Evolutionary conservation across 1,284 basidiomycete genomes (phyloP).

Genomic region (Sporisorium graminicola): DNA sequence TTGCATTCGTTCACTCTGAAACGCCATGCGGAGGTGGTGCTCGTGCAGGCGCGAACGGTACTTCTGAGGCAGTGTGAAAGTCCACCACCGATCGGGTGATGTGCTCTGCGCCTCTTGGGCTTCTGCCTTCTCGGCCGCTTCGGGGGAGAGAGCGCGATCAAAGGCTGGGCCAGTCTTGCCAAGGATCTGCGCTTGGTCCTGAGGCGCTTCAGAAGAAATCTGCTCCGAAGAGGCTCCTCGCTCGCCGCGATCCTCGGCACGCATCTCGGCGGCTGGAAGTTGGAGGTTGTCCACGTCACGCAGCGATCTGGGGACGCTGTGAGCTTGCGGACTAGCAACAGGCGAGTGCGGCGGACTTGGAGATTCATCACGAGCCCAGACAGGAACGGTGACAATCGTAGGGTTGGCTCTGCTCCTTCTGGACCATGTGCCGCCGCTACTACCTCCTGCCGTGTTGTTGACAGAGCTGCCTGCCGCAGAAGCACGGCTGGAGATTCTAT

Average conservation of each 20-base stretch:
- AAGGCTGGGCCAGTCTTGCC: conserved; percentile 20
- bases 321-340: conserved; percentile 31
- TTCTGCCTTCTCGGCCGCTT: conserved; percentile 32
- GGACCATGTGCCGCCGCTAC: conserved; percentile 12
- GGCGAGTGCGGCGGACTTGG: conserved; percentile 45
- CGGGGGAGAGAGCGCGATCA: conserved; percentile 23
- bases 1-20: conserved; percentile 36
- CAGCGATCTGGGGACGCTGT: conserved; percentile 23
- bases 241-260: conserved; percentile 16
- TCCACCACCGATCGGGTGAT: conserved; percentile 57
- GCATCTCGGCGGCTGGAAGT: conserved; percentile 28
- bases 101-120: conserved; percentile 33
- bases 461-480: conserved; percentile 34
- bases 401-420: conserved; percentile 41
- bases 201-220: conserved; percentile 11
- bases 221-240: conserved; percentile 18
- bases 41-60: conserved; percentile 55
- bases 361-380: conserved; percentile 56
- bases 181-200: conserved; percentile 12
- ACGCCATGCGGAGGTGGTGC: conserved; percentile 53
- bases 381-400: conserved; percentile 43
- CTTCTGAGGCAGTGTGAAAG: conserved; percentile 61
- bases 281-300: conserved; percentile 27
- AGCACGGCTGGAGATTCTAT: conserved; percentile 22
- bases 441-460: conserved; percentile 15